Evolutionary conservation across 202 grass and related monocot genomes (phyloP), one percentile per base, ranked within the genome.

Genomic region (Alloteropsis angusta): DNA sequence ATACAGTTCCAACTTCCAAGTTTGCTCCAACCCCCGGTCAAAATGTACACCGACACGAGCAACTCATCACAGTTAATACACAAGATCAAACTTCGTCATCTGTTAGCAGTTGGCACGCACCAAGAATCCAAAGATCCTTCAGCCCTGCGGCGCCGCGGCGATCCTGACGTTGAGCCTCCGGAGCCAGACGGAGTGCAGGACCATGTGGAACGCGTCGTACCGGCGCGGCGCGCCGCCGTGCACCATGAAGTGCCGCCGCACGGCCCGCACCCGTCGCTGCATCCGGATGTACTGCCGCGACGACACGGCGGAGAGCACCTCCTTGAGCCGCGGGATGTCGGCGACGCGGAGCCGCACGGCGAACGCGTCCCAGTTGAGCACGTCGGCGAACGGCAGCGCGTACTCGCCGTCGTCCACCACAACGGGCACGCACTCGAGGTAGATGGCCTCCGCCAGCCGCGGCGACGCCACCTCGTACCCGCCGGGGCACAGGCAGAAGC

Each of bases 401-500:
- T 96, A 96, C 19, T 82, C 71, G 46, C 85, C 79, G 54, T 87
- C 79, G 49, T 72, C 86, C 32, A 96, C 83, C 25, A 88, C 85
- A 22, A 92, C 93, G n/a, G 93, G 93, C 9, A 96, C 93, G 26
- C 93, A 96, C 23, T 80, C 93, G 5, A 92, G 82, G 74, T 90
- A 96, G 72, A 96, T 65, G n/a, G 89, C 93, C 78, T 96, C 93
- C 0, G 87, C 84, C 21, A 96, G 87, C n/a, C 93, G 65, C 12
- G 93, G 93, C 70, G 89, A 92, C 13, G 93, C 93, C 65, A 96
- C 93, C 84, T 96, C 93, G 64, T 92, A 92, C 19, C 93, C 93
- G 61, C 93, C 89, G 1, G 93, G 93, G 60, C 93, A 92, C 12
- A 96, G 85, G 79, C 80, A 93, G 80, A 68, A 97, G 32, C 81